These are phyloP conservation scores for Leishmania guyanensis DNA, from an alignment of 208 protist species.

Conservation along the genomic window DNA sequence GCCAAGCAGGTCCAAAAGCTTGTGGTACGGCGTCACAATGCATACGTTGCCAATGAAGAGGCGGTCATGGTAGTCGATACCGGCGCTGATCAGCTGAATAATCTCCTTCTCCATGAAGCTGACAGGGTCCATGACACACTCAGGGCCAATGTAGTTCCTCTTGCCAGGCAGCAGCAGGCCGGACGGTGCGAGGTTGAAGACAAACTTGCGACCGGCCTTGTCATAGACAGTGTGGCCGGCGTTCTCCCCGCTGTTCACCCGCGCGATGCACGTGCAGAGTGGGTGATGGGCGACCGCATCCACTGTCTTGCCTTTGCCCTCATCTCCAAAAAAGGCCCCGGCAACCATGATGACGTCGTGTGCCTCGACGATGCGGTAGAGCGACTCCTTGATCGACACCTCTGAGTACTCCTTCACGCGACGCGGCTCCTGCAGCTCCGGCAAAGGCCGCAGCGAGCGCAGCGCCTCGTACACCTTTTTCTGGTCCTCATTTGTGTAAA, in stretches of 20 bases:
- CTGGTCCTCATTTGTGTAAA: conserved; percentile 59
- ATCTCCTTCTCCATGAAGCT: conserved; percentile 92
- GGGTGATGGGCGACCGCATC: conserved; percentile 86
- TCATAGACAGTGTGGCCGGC: conserved; percentile 92
- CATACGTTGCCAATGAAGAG: conserved; percentile 91
- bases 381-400: conserved; percentile 57
- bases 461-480: conserved; percentile 61
- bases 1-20: conserved; percentile 86
- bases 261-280: conserved; percentile 81
- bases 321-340: conserved; percentile 92
- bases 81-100: conserved; percentile 76
- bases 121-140: conserved; percentile 93
- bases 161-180: conserved; percentile 76
- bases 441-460: conserved; percentile 46
- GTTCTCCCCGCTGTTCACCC: conserved; percentile 93
- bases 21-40: conserved; percentile 93
- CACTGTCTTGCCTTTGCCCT: conserved; percentile 94
- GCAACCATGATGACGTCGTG: conserved; percentile 90
- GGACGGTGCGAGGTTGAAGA: conserved; percentile 92
- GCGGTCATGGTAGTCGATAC: conserved; percentile 72
- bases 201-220: conserved; percentile 77
- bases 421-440: conserved; percentile 72
- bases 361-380: conserved; percentile 82
- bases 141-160: conserved; percentile 83
- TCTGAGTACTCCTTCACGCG: conserved; percentile 68